Base-by-base conservation (phyloP, 495 filamentous ascomycete genomes). In the Podospora australis region DNA sequence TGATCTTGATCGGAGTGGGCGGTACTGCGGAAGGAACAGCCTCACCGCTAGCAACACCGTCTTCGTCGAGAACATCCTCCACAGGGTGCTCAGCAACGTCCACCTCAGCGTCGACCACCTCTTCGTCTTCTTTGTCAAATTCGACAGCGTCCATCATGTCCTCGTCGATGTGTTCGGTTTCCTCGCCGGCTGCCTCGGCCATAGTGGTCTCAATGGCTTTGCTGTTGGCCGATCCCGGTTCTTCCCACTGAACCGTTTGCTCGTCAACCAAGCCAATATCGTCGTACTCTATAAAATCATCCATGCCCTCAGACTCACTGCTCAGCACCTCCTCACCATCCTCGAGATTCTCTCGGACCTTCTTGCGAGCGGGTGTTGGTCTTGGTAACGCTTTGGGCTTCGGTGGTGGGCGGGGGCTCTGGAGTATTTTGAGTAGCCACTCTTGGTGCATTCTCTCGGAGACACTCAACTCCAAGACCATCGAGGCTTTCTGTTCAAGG, bases 391-490 rank as follows among this genome's bases (percentile, higher is more conserved):
- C 45, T 0, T 63, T 39, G 34, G 67, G 55, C 46, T 68, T 80
- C 6, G 72, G 69, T 0, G 85, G 84, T 36, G 69, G 70, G 4
- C 45, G 54, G 2, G 71, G 62, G 19, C 66, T 65, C 46, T 72
- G 59, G 17, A 88, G 68, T 1, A 83, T 38, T 3, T 53, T 56
- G 14, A 83, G 66, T 39, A 68, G 71, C 78, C 80, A 88, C 20
- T 57, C 60, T 6, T 68, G 52, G 19, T 78, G 62, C 58, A 78
- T 75, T 8, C 70, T 75, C 26, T 82, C 71, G 22, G 71, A 74
- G n/a, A 95, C 61, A 5, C 71, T 87, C 3, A 59, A 55, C 36
- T 88, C 77, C 61, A 94, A 59, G 34, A 66, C 24, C 13, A 21
- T 72, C n/a, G 58, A 54, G 39, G 77, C 78, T 47, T 75, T 75